These are phyloP conservation scores for Vanrija sp. DNA, from an alignment of 1,284 basidiomycete genomes.

Conservation along the genomic window DNA sequence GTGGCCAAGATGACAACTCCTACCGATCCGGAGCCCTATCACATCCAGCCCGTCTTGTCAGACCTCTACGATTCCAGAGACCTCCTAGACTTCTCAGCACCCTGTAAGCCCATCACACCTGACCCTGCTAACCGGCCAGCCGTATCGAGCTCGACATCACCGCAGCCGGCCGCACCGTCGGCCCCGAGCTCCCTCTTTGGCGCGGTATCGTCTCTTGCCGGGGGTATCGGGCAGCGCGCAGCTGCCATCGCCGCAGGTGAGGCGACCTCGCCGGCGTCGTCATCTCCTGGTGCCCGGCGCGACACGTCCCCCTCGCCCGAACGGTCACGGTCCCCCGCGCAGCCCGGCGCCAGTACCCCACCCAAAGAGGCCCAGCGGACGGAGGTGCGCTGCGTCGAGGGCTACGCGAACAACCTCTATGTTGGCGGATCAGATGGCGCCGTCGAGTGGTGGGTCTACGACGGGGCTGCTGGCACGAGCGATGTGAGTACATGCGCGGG, in stretches of 20 bases:
- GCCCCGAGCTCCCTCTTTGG: conserved; percentile 27
- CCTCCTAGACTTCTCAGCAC: conserved; percentile 39
- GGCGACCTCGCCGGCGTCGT: conserved; percentile 10
- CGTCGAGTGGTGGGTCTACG: conserved; percentile 48
- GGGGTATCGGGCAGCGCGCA: conserved; percentile 32
- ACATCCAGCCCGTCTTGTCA: conserved; percentile 37
- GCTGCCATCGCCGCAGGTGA: conserved; percentile 22
- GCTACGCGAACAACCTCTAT: conserved; percentile 47
- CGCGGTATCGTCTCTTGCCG: conserved; percentile 38
- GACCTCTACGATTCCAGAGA: conserved; percentile 38
- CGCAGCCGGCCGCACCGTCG: conserved; percentile 11
- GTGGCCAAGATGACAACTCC: neutral
- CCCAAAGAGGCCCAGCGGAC: neutral
- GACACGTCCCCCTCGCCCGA: conserved; percentile 1
- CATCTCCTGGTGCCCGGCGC: neutral
- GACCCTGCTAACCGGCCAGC: conserved; percentile 10
- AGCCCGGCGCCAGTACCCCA: too few relatives aligned
- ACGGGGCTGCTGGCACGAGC: conserved; percentile 23
- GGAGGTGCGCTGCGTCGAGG: conserved; percentile 43
- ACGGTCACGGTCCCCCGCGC: neutral
- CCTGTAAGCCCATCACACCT: neutral
- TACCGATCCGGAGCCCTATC: conserved; percentile 25
- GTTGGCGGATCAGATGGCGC: conserved; percentile 47
- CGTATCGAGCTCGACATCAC: conserved; percentile 7
- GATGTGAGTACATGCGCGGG: conserved; percentile 18